These are phyloP conservation scores for Discostella stelligera DNA, from an alignment of 352 stramenopile species.

Conservation along the genomic window DNA sequence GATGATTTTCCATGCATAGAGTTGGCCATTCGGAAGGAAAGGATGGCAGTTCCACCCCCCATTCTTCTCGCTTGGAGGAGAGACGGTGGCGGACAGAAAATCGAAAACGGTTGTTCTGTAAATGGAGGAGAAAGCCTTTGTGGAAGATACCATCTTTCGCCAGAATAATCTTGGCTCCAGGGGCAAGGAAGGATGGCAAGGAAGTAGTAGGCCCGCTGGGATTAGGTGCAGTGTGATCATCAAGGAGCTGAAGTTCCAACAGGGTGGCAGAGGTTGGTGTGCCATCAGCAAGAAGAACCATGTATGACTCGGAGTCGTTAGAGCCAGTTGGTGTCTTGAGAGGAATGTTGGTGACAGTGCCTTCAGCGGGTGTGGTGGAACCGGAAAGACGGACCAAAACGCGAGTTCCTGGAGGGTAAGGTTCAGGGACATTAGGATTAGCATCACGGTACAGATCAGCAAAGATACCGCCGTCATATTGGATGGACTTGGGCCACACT, in stretches of 20 bases:
- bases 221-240: too few relatives aligned
- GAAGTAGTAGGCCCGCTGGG: too few relatives aligned
- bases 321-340: not conserved
- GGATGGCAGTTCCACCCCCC: not conserved
- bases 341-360: not conserved
- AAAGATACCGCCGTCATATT: conserved; percentile 31
- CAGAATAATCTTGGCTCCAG: not conserved
- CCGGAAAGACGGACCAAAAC: not conserved
- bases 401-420: conserved; percentile 23
- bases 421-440: not conserved
- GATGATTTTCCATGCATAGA: not conserved
- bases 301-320: not conserved
- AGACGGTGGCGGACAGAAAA: not conserved
- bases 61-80: too few relatives aligned
- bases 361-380: not conserved
- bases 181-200: not conserved
- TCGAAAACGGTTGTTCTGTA: not conserved
- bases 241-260: not conserved
- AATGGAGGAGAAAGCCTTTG: too few relatives aligned
- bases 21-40: conserved; percentile 3
- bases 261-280: not conserved
- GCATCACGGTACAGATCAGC: conserved; percentile 4
- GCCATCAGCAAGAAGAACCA: not conserved
- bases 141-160: too few relatives aligned
- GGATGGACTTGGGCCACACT: not conserved